Conservation (phyloP, 495 filamentous ascomycete species). For the Lindgomyces ingoldianus region DNA sequence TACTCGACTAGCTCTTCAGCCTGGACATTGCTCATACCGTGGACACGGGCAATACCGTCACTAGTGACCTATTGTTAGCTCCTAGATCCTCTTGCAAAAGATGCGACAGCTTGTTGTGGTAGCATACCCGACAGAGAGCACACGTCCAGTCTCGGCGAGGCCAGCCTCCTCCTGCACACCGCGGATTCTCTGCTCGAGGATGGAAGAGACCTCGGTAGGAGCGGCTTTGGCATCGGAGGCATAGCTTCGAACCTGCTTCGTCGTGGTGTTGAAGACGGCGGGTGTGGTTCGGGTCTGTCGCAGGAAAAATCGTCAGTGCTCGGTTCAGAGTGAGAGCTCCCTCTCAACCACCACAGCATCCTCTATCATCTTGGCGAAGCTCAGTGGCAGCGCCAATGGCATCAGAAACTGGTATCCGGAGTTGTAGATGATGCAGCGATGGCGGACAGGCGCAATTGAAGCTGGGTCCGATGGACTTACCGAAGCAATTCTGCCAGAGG, state of each 20-base stretch:
- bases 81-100: conserved; percentile 28
- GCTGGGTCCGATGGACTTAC: conserved; percentile 64
- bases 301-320: conserved; percentile 41
- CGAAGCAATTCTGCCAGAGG: conserved; percentile 81
- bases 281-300: conserved; percentile 81
- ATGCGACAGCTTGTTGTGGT: conserved; percentile 26
- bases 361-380: conserved; percentile 33
- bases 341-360: conserved; percentile 20
- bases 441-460: conserved; percentile 39
- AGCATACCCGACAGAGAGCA: conserved; percentile 96
- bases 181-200: conserved; percentile 97
- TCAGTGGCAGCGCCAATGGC: conserved; percentile 30
- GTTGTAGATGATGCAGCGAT: conserved; percentile 44
- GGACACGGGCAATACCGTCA: conserved; percentile 99
- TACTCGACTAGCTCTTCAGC: conserved; percentile 99
- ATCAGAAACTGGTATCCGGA: conserved; percentile 6
- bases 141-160: conserved; percentile 97
- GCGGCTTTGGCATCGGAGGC: conserved; percentile 91
- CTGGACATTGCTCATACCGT: conserved; percentile 99
- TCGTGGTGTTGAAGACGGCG: conserved; percentile 66
- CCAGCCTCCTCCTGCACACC: conserved; percentile 95
- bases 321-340: conserved; percentile 36
- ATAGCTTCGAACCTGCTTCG: conserved; percentile 83
- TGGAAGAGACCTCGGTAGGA: conserved; percentile 97
- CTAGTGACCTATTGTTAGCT: conserved; percentile 57